Percentiles rank a stretch among this genome's conserved stretches.
Evolutionary conservation across 208 protist genomes (phyloP).

Genomic region (Leishmania turanica): DNA sequence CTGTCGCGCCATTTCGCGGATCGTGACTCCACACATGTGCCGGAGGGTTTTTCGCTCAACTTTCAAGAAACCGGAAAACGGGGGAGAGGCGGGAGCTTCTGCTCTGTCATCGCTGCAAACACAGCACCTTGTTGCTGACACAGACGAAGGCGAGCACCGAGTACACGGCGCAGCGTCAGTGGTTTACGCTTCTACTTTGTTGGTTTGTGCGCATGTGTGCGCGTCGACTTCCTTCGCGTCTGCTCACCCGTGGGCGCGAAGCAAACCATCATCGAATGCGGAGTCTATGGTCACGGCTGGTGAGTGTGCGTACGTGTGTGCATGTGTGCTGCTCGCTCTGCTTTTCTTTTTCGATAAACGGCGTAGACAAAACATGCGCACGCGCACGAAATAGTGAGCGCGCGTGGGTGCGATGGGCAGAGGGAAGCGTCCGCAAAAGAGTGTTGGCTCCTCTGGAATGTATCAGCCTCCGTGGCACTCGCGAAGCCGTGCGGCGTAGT

Average conservation of each 20-base stretch:
- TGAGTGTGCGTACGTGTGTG: neutral
- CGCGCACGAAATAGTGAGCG: neutral
- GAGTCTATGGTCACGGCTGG: neutral
- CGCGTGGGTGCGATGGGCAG: neutral
- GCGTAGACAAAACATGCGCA: neutral
- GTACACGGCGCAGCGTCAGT: neutral
- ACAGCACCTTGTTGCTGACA: neutral
- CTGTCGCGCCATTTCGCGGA: neutral
- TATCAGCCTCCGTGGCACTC: neutral
- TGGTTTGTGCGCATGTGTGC: neutral
- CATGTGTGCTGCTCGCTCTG: neutral
- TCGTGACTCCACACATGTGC: neutral
- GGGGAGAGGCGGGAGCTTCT: too few relatives aligned
- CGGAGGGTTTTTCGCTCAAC: neutral
- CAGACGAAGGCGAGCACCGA: neutral
- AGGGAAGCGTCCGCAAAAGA: neutral
- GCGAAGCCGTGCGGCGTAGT: constrained; percentile 10
- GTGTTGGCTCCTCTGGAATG: neutral
- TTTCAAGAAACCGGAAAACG: too few relatives aligned
- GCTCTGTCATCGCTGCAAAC: neutral
- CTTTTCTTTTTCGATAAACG: neutral
- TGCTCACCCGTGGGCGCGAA: neutral
- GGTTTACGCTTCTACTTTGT: neutral
- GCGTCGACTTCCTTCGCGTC: neutral
- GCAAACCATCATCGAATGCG: neutral